Conservation (phyloP, 768 basidiomycete species). For the Kwoniella botswanensis region DNA sequence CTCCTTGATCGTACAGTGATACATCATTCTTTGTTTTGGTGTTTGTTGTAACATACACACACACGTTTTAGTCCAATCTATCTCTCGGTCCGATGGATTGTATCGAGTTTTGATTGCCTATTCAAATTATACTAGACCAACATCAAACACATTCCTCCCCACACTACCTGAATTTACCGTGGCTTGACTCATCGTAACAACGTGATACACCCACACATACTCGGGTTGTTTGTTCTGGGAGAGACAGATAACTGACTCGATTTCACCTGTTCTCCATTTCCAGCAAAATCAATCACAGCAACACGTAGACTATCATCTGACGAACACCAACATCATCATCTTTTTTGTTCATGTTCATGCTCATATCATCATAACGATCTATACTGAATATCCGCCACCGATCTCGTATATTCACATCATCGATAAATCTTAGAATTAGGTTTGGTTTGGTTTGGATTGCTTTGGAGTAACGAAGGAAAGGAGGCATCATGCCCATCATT, state of each 20-base stretch:
- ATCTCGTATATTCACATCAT: background rate
- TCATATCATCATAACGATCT: background rate
- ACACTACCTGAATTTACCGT: background rate
- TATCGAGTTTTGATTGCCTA: background rate
- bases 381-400: background rate
- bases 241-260: background rate
- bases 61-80: background rate
- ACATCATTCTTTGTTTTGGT: too few species aligned
- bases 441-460: too few species aligned
- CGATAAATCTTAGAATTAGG: background rate
- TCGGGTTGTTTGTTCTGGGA: background rate
- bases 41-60: background rate
- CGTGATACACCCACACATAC: slow-evolving; percentile 9
- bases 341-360: background rate
- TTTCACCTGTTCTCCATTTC: background rate
- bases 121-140: background rate
- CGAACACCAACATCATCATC: background rate
- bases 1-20: too few species aligned
- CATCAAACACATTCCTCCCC: slow-evolving; percentile 4
- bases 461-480: background rate
- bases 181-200: slow-evolving; percentile 1
- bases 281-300: background rate
- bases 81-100: slow-evolving; percentile 1
- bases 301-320: background rate
- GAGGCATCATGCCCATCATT: slow-evolving; percentile 16